Conservation (phyloP, 148 eudicot genomes). For the Euryodendron excelsum region DNA sequence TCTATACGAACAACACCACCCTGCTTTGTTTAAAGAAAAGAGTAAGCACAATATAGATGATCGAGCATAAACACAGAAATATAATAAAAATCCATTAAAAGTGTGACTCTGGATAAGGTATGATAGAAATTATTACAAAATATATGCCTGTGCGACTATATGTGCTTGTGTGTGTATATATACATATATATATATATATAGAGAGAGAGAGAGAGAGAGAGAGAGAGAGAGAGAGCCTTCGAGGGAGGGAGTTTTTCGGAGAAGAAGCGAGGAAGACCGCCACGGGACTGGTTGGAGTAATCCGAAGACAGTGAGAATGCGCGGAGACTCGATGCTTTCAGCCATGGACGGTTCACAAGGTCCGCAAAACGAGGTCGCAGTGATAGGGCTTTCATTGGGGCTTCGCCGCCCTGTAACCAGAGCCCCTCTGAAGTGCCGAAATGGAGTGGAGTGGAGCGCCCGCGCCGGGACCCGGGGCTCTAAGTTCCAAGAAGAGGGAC, state of each 20-base stretch:
- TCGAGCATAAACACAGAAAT: background rate
- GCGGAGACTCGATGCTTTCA: constrained; percentile 10
- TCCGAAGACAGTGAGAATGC: constrained; percentile 35
- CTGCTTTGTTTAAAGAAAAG: constrained; percentile 30
- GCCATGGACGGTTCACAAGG: constrained; percentile 16
- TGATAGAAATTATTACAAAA: no score
- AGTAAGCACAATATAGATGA: background rate
- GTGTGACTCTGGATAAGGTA: no score
- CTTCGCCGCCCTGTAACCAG: background rate
- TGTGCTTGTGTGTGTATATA: no score
- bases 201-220: constrained; percentile 20
- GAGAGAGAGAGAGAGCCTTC: constrained; percentile 46
- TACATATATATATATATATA: background rate
- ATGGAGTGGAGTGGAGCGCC: no score
- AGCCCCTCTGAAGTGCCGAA: no score
- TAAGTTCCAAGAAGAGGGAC: no score
- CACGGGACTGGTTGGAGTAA: constrained; percentile 80
- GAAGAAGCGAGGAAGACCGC: constrained; percentile 92
- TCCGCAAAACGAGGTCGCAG: constrained; percentile 15
- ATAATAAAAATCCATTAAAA: no score
- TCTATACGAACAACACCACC: constrained; percentile 60
- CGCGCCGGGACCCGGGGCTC: no score
- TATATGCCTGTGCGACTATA: background rate
- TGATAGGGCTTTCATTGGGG: constrained; percentile 15
- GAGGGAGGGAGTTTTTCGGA: constrained; percentile 68